Evolutionary conservation across 179 eudicot species (phyloP).

Genomic region (Camellia oleifera): DNA sequence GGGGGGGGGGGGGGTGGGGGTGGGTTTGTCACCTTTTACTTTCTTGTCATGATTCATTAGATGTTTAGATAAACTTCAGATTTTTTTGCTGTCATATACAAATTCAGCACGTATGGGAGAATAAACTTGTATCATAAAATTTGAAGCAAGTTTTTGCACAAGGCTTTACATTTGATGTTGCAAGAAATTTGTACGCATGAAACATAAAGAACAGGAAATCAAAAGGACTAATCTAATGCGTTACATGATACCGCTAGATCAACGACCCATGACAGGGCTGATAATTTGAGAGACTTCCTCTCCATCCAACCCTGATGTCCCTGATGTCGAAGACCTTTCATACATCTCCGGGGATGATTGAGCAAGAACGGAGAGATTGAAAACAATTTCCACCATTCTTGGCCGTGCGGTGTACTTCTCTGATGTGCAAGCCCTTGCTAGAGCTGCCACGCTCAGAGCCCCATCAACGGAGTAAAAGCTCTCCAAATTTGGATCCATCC

Average conservation of each 20-base stretch:
- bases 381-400: slow-evolving; percentile 22
- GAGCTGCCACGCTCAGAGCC: slow-evolving; percentile 30
- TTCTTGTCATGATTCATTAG: background rate
- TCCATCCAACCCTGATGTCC: slow-evolving; percentile 15
- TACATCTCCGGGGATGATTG: slow-evolving; percentile 9
- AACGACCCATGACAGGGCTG: slow-evolving; percentile 24
- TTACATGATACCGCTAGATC: slow-evolving; percentile 4
- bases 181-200: background rate
- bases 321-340: slow-evolving; percentile 13
- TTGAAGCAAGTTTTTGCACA: background rate
- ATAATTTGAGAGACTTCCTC: slow-evolving; percentile 21
- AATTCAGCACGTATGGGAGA: background rate
- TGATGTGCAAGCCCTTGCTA: slow-evolving; percentile 41
- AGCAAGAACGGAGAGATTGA: slow-evolving; percentile 19
- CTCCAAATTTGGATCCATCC: slow-evolving; percentile 42
- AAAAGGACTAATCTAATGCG: background rate
- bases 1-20: too few relatives aligned
- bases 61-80: background rate
- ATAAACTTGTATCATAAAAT: background rate
- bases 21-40: background rate
- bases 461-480: slow-evolving; percentile 31
- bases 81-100: background rate
- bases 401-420: slow-evolving; percentile 40
- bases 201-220: background rate
- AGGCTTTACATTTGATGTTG: background rate